Percentiles rank a stretch among this genome's conserved stretches.
Evolutionary conservation across 2,329 filamentous ascomycete genomes (phyloP).

Genomic region (Thelonectria blattea): DNA sequence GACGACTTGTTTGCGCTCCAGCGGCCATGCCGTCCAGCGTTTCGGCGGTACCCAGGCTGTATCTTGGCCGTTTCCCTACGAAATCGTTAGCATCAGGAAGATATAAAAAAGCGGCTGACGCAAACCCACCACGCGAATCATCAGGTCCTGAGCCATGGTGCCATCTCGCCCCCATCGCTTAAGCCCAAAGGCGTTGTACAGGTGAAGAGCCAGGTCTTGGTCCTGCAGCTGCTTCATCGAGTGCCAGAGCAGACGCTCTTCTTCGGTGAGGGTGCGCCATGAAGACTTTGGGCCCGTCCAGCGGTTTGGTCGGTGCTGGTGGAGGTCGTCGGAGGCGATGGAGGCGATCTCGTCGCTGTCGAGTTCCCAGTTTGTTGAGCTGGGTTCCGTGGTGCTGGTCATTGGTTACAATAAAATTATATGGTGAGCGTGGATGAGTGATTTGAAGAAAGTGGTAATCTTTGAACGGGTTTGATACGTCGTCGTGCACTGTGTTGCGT

Average conservation of each 20-base stretch:
- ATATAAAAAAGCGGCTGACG: not conserved
- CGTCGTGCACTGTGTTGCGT: not conserved
- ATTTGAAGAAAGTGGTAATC: not conserved
- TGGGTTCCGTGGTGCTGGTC: conserved; percentile 30
- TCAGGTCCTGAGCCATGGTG: conserved; percentile 38
- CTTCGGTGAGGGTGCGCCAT: conserved; percentile 68
- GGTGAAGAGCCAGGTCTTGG: conserved; percentile 73
- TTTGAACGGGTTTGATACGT: not conserved
- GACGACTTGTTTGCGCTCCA: conserved; percentile 68
- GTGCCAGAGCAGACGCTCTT: conserved; percentile 67
- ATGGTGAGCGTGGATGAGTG: not conserved
- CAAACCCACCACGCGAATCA: conserved; percentile 38
- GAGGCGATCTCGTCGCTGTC: conserved; percentile 56
- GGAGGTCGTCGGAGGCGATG: conserved; percentile 54
- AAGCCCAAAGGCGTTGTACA: conserved; percentile 79
- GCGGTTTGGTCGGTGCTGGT: conserved; percentile 68
- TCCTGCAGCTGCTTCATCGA: conserved; percentile 69
- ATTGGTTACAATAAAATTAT: not conserved
- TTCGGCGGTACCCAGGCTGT: conserved; percentile 59
- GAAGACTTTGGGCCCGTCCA: conserved; percentile 71
- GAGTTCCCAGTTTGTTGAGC: conserved; percentile 46
- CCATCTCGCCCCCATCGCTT: conserved; percentile 50
- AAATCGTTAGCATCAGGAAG: not conserved
- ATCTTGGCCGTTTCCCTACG: conserved; percentile 40
- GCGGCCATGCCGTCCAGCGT: conserved; percentile 86